Evolutionary conservation across 2,329 filamentous ascomycete species (phyloP), one percentile per base, ranked within the genome.

Genomic region (Fusarium sp.): DNA sequence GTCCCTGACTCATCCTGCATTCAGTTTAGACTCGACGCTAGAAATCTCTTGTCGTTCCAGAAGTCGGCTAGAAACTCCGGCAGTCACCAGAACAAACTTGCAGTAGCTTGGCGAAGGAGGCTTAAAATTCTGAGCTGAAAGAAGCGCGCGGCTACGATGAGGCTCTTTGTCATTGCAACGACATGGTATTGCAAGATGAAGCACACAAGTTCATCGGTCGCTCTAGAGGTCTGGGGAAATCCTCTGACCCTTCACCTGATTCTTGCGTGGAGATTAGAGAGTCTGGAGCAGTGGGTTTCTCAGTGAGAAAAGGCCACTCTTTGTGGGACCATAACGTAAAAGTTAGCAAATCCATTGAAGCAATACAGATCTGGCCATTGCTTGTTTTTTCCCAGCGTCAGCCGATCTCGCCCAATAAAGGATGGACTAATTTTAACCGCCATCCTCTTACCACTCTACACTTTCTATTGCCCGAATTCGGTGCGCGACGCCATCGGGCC

Each of bases 281-380:
- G 66, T 47, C 56, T 62, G 56, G 57, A 70, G 57, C n/a, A 34
- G 42, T 56, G 44, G 51, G 13, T 22, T 51, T 20, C 3, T 32
- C 22, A 8, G 17, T 8, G 7, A 30, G 24, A 50, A 30, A n/a
- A 54, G 17, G 3, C 28, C 55, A 39, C 32, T 65, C 10, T 36
- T 34, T 60, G 68, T 73, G 72, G 72, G 62, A 67, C 72, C 50
- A 70, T 75, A 66, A 75, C 72, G 72, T 75, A 75, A 75, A 57
- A 39, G 68, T 75, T 75, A 64, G 61, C 52, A 52, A 70, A 75
- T 75, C 47, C 20, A 24, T 32, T 63, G 68, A 72, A 59, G 62
- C 47, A 52, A 22, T 52, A 42, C 36, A 42, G 45, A 64, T 60
- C 65, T 68, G 59, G 32, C 54, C 54, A 68, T 51, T 60, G 47